These are phyloP conservation scores for Solanum chacoense DNA, from an alignment of 305 asterid species.

Conservation along the genomic window DNA sequence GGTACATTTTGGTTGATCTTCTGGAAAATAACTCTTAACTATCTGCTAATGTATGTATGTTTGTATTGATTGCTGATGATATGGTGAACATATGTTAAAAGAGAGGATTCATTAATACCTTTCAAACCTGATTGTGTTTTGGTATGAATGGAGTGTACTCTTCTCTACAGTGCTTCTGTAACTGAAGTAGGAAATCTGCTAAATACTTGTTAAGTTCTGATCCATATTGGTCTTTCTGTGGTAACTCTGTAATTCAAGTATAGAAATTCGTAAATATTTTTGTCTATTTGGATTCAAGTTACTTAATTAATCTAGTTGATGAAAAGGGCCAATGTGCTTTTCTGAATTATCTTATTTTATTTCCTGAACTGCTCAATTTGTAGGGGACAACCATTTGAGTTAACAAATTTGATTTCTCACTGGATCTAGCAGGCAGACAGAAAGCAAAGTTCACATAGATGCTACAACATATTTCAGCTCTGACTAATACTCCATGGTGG, in stretches of 20 bases:
- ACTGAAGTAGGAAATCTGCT: background rate
- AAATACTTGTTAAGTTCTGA: background rate
- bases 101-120: background rate
- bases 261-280: background rate
- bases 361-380: background rate
- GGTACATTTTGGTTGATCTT: conserved; percentile 48
- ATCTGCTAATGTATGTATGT: background rate
- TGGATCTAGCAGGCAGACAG: background rate
- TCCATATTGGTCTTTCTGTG: background rate
- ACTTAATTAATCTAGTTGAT: background rate
- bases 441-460: conserved; percentile 11
- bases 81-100: conserved; percentile 67
- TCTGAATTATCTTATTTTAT: background rate
- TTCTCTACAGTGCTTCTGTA: background rate
- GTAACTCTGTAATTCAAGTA: background rate
- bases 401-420: background rate
- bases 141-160: background rate
- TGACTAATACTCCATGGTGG: conserved; percentile 27
- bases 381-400: background rate
- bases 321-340: background rate
- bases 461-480: conserved; percentile 30
- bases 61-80: conserved; percentile 70
- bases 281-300: background rate
- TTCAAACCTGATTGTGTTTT: background rate
- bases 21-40: conserved; percentile 77